A percentile compares a stretch with the other conserved stretches of the same genome.
phyloP scores from a whole-genome alignment of 129 eudicot genomes.

The Ambrosia artemisiifolia region DNA sequence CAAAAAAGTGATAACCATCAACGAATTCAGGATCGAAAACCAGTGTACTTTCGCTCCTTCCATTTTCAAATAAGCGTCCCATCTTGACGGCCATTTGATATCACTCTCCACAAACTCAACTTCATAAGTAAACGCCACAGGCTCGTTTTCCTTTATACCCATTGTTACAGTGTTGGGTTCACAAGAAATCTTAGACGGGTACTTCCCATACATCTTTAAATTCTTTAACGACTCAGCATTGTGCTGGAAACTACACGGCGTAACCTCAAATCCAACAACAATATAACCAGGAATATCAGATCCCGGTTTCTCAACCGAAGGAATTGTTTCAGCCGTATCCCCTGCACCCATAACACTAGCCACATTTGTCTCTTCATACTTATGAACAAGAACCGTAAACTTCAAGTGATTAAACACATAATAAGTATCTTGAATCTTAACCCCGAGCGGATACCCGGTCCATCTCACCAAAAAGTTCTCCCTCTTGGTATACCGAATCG shows the following conservation, averaged over 20 bases:
- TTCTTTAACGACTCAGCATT: not conserved
- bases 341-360: not conserved
- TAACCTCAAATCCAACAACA: not conserved
- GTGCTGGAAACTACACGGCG: constrained; percentile 1
- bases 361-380: constrained; percentile 1
- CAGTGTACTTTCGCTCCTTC: not conserved
- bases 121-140: not conserved
- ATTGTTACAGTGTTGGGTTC: not conserved
- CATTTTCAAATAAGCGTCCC: not conserved
- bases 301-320: not conserved
- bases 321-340: not conserved
- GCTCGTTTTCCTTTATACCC: not conserved
- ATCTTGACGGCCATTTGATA: constrained; percentile 1
- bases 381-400: constrained; percentile 5
- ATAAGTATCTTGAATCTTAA: not conserved
- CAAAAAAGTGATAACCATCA: not conserved
- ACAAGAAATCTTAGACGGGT: not conserved
- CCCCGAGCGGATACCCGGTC: constrained; percentile 6
- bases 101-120: not conserved
- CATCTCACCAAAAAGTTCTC: constrained; percentile 1
- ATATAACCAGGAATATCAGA: not conserved
- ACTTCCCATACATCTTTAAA: not conserved
- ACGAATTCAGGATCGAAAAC: constrained; percentile 2
- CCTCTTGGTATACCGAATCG: not conserved
- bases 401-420: not conserved